Evolutionary conservation across 2,329 filamentous ascomycete genomes (phyloP), one percentile per base, ranked within the genome.

Genomic region (Fusarium sp.): DNA sequence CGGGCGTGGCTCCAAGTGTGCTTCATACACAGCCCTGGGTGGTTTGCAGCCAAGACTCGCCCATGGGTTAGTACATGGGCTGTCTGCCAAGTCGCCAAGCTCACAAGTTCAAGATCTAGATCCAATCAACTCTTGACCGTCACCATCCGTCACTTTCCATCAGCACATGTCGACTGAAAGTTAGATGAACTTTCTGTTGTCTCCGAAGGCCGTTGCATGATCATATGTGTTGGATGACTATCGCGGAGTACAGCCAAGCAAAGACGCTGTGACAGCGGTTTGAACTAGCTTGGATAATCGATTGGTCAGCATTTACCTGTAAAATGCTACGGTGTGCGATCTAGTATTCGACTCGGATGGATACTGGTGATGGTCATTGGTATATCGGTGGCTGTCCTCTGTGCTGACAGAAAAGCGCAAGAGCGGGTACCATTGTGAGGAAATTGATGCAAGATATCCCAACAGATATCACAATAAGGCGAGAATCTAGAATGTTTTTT

Each of bases 281-380:
- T 18, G 2, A n/a, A n/a, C 18, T 38, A n/a, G 4, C 36, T 38
- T 38, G 8, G 4, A 10, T 38, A 38, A 38, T 25, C 25, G 25
- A 25, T 25, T 8, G 8, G 27, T 29, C 27, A 29, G 27, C 27
- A 29, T 6, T 2, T 29, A 29, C 27, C 7, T 29, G 27, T 29
- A 29, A 29, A 29, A 29, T 6, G 8, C 8, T 29, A 8, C 27
- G 27, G 27, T 29, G 9, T 8, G 9, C 27, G 27, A 38, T 38
- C 8, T n/a, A 18, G 36, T 1, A 2, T n/a, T 38, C 18, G 16
- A 10, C 1, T 1, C 1, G 18, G 9, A n/a, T n/a, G 8, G 36
- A 38, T 38, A 38, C 2, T 5, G 18, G 8, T n/a, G 36, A n/a
- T n/a, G 36, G 36, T n/a, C 4, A n/a, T 38, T n/a, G 36, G 7